Evolutionary conservation across 805 yeast genomes (phyloP), one percentile per base, ranked within the genome.

Genomic region (Saturnispora zaruensis): DNA sequence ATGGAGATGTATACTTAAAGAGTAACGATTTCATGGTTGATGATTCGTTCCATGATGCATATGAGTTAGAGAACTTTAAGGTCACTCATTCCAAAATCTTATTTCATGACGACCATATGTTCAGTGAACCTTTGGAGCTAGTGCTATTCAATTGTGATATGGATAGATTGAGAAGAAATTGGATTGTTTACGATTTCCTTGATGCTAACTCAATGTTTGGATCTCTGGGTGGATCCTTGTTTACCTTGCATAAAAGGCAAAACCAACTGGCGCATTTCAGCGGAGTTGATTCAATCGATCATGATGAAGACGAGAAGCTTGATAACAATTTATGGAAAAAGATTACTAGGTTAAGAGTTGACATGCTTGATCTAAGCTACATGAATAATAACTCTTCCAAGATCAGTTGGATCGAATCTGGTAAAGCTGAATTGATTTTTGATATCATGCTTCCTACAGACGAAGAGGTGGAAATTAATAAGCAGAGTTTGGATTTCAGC

Each of bases 171-270:
- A 68, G 87, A 41, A 73, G 80, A 7, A 72, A 75, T 48, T 75
- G 84, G 71, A 57, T 81, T 26, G 65, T 82, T 41, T 67, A 81
- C 50, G 93, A 86, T 62, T 73, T 85, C 48, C 75, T 85, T 66
- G 81, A 80, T 60, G 87, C 89, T 13, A 73, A 74, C 50, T 79
- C 82, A 45, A 79, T 83, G 30, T 79, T 85, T 14, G 95, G 95
- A 0, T 78, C 90, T 0, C 71, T 85, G 13, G 83, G 84, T 59
- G 83, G 83, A 48, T 79, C 93, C 1, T 70, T 86, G 64, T 84
- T 85, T 66, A 83, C 89, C 0, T 73, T 86, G 21, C 93, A 85
- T 57, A 84, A 84, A 60, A 77, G 85, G 57, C 91, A 84, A 59
- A 75, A 76, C 52, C 74, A 76, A 49, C 65, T 73, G 52, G 76